phyloP scores from a whole-genome alignment of 139 green algal species.

The Chlorella sp. region DNA sequence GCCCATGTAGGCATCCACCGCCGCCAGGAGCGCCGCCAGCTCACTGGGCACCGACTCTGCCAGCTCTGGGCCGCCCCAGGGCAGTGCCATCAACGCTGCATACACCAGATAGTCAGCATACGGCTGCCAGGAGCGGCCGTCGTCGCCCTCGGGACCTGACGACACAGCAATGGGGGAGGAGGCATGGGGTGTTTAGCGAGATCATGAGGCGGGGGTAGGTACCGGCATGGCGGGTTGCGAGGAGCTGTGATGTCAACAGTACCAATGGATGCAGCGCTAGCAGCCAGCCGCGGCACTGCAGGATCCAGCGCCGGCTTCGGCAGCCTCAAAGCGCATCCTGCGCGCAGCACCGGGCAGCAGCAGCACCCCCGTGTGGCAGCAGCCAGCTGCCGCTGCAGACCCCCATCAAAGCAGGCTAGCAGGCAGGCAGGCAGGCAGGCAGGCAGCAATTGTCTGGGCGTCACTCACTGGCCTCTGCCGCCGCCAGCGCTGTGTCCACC shows the following conservation, averaged over 20 bases:
- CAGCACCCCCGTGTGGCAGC: background rate
- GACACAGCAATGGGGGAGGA: background rate
- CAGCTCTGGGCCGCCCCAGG: slow-evolving; percentile 74
- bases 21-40: slow-evolving; percentile 39
- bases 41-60: slow-evolving; percentile 48
- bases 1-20: slow-evolving; percentile 68
- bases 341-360: background rate
- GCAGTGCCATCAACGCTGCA: slow-evolving; percentile 67
- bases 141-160: slow-evolving; percentile 27
- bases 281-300: background rate
- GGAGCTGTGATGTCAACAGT: too few relatives aligned
- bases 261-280: background rate
- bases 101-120: slow-evolving; percentile 80
- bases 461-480: slow-evolving; percentile 18
- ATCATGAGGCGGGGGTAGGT: background rate
- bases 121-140: slow-evolving; percentile 74
- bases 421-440: background rate
- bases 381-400: too few relatives aligned
- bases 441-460: background rate
- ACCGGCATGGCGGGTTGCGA: too few relatives aligned
- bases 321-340: background rate
- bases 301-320: background rate
- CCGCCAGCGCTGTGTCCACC: slow-evolving; percentile 49
- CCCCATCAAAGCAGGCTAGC: background rate
- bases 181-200: background rate